These are phyloP conservation scores for Pichia membranifaciens DNA, from an alignment of 805 yeast species.

Conservation along the genomic window DNA sequence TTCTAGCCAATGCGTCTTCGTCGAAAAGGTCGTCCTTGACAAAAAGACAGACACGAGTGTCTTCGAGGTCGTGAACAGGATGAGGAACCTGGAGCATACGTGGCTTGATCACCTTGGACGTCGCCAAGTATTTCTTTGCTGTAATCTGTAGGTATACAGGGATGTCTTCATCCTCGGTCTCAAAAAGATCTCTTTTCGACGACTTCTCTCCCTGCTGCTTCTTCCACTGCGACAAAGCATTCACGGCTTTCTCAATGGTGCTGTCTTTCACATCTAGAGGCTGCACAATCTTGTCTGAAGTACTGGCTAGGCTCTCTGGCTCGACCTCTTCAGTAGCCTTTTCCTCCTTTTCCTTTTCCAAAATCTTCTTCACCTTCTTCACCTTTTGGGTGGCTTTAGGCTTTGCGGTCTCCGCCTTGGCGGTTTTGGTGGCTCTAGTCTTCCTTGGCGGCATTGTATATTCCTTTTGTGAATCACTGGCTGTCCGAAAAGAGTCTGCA, in stretches of 20 bases:
- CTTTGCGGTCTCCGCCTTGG: not conserved
- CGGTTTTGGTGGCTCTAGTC: constrained; percentile 2
- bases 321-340: not conserved
- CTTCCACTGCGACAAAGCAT: constrained; percentile 60
- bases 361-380: not conserved
- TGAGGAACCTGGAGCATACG: constrained; percentile 42
- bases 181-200: constrained; percentile 44
- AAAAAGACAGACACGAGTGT: constrained; percentile 50
- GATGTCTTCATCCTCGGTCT: constrained; percentile 50
- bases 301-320: not conserved
- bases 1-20: constrained; percentile 37
- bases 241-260: constrained; percentile 44
- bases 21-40: constrained; percentile 57
- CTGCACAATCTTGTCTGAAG: constrained; percentile 4
- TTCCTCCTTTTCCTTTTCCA: not conserved
- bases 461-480: not conserved
- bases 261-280: constrained; percentile 22
- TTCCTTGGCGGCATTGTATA: constrained; percentile 6
- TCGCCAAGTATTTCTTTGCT: constrained; percentile 57
- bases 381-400: not conserved
- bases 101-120: constrained; percentile 55
- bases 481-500: too few species aligned
- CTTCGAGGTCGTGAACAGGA: constrained; percentile 39
- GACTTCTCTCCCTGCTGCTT: constrained; percentile 27
- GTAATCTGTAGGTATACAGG: constrained; percentile 56